phyloP scores from a whole-genome alignment of 2,329 filamentous ascomycete species.

The Pleoardoris graminearum region DNA sequence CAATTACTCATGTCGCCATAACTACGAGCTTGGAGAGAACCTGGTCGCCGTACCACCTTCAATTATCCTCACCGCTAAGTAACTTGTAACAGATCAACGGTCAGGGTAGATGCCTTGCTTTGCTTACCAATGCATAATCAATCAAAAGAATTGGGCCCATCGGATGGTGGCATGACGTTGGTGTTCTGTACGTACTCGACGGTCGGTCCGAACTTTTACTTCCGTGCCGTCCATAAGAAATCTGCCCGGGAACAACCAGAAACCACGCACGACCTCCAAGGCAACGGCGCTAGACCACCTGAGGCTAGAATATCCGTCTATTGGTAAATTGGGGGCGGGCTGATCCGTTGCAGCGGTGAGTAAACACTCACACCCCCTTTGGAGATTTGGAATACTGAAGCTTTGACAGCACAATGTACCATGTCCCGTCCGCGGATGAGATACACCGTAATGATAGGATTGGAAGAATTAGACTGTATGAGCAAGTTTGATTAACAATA shows the following conservation, averaged over 20 bases:
- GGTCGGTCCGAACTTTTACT: neutral
- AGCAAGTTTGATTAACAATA: neutral
- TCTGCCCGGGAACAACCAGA: neutral
- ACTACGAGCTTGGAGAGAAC: no score
- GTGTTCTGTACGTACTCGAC: no score
- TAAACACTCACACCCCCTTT: neutral
- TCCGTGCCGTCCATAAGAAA: neutral
- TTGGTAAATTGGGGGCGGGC: neutral
- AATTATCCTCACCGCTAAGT: no score
- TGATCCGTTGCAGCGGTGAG: neutral
- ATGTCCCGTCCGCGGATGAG: neutral
- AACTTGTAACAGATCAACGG: no score
- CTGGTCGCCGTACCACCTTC: no score
- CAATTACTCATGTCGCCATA: no score
- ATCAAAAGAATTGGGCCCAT: no score
- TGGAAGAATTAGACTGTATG: neutral
- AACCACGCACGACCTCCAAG: neutral
- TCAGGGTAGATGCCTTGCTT: no score
- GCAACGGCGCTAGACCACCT: no score
- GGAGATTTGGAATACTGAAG: neutral
- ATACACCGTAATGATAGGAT: neutral
- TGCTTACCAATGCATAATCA: no score
- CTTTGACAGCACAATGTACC: neutral
- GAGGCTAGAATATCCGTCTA: neutral
- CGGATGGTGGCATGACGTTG: no score